A percentile compares a stretch with the other conserved stretches of the same genome.
phyloP scores from a whole-genome alignment of 441 rosid species.

The Bocquillonia castaneifolia region DNA sequence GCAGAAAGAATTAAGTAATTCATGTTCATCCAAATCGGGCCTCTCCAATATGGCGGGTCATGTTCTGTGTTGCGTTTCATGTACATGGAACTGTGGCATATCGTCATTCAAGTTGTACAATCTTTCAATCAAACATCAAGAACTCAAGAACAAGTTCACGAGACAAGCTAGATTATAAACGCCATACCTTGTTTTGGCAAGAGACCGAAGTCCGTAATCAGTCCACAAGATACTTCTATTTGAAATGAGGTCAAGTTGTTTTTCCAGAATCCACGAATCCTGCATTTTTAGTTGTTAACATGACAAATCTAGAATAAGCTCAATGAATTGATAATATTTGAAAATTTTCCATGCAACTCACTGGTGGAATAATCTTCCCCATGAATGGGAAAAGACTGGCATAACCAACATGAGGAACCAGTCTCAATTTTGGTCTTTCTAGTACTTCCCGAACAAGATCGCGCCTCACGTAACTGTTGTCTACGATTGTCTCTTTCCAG shows the following conservation, averaged over 20 bases:
- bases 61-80: constrained; percentile 96
- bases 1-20: constrained; percentile 90
- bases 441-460: constrained; percentile 76
- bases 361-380: constrained; percentile 75
- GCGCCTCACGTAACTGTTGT: constrained; percentile 48
- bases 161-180: constrained; percentile 9
- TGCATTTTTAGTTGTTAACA: constrained; percentile 22
- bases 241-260: constrained; percentile 85
- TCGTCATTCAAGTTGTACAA: background rate
- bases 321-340: background rate
- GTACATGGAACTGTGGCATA: constrained; percentile 62
- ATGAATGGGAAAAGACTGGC: constrained; percentile 97
- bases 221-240: constrained; percentile 75
- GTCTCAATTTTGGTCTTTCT: constrained; percentile 56
- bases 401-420: constrained; percentile 91
- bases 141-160: background rate
- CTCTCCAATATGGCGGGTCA: constrained; percentile 98
- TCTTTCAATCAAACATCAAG: background rate
- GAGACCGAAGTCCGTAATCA: constrained; percentile 81
- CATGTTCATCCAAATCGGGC: constrained; percentile 97
- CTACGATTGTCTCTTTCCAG: constrained; percentile 66
- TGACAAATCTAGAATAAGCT: constrained; percentile 2
- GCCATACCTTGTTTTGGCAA: constrained; percentile 75
- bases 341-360: constrained; percentile 37
- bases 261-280: constrained; percentile 88